These are phyloP conservation scores for Aurinia saxatilis DNA, from an alignment of 345 rosid species.

Conservation along the genomic window DNA sequence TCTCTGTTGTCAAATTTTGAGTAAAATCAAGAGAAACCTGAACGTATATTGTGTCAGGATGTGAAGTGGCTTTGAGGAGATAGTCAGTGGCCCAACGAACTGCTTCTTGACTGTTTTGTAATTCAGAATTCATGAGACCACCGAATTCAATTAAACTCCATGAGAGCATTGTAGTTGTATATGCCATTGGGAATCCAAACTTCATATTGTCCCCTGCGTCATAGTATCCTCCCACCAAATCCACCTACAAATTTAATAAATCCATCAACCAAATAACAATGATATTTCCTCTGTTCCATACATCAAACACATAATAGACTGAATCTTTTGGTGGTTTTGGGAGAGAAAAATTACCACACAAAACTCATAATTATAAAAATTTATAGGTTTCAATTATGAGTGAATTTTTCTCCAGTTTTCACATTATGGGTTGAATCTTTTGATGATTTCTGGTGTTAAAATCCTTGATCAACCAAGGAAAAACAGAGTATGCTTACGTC, in stretches of 20 bases:
- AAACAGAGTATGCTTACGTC: background rate
- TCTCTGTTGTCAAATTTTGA: background rate
- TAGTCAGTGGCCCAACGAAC: conserved; percentile 79
- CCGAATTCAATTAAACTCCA: conserved; percentile 74
- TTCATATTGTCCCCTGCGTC: conserved; percentile 94
- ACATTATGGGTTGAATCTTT: background rate
- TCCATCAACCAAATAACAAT: background rate
- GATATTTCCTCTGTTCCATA: background rate
- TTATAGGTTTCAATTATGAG: too few relatives aligned
- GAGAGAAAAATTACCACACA: too few relatives aligned
- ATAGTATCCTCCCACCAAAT: conserved; percentile 85
- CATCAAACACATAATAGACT: conserved; percentile 4
- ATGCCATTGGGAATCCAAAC: conserved; percentile 90
- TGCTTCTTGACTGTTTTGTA: conserved; percentile 39
- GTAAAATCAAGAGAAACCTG: conserved; percentile 22
- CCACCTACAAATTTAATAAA: conserved; percentile 39
- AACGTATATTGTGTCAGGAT: conserved; percentile 41
- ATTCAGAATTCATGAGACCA: conserved; percentile 38
- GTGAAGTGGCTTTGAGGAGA: conserved; percentile 67
- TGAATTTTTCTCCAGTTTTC: too few relatives aligned
- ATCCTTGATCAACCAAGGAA: background rate
- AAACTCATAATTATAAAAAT: too few relatives aligned
- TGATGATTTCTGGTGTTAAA: background rate
- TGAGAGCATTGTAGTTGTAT: conserved; percentile 65
- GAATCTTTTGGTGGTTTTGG: background rate